Evolutionary conservation across 1,284 basidiomycete species (phyloP).

Genomic region (Stereum hirsutum): DNA sequence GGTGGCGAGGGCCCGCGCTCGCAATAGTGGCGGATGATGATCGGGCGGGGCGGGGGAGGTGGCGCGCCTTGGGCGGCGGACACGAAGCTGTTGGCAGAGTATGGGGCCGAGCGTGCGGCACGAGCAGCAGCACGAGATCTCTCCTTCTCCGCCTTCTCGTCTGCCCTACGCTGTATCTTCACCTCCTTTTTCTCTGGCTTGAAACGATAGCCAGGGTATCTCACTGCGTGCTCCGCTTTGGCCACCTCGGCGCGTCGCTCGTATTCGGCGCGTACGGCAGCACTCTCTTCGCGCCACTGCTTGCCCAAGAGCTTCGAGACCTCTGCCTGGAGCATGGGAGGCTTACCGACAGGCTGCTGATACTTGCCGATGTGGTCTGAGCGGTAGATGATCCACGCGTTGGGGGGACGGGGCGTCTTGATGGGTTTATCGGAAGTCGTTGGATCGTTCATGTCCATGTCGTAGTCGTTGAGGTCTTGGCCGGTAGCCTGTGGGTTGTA

Average conservation of each 20-base stretch:
- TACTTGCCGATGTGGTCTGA: constrained; percentile 50
- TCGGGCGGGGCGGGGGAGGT: too few relatives aligned
- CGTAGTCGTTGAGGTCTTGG: too few relatives aligned
- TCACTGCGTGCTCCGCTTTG: constrained; percentile 56
- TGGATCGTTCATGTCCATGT: too few relatives aligned
- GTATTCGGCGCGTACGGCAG: constrained; percentile 47
- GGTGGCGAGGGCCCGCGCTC: neutral
- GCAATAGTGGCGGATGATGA: too few relatives aligned
- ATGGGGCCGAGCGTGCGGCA: constrained; percentile 13
- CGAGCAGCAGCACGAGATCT: constrained; percentile 23
- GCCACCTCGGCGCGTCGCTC: constrained; percentile 60
- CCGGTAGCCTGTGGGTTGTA: too few relatives aligned
- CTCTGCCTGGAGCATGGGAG: constrained; percentile 54
- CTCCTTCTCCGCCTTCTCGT: constrained; percentile 33
- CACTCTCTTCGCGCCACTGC: constrained; percentile 60
- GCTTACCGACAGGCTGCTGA: constrained; percentile 25
- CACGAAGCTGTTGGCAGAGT: neutral
- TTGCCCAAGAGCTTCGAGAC: constrained; percentile 64
- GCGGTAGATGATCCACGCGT: constrained; percentile 91
- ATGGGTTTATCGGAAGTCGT: too few relatives aligned
- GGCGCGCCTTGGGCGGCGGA: too few relatives aligned
- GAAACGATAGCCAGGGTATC: constrained; percentile 71
- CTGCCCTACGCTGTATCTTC: constrained; percentile 40
- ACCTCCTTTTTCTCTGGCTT: constrained; percentile 60
- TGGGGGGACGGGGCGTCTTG: constrained; percentile 62